These are phyloP conservation scores for Pseudomonodictys pantanalensis DNA, from an alignment of 495 filamentous ascomycete species.

Conservation along the genomic window DNA sequence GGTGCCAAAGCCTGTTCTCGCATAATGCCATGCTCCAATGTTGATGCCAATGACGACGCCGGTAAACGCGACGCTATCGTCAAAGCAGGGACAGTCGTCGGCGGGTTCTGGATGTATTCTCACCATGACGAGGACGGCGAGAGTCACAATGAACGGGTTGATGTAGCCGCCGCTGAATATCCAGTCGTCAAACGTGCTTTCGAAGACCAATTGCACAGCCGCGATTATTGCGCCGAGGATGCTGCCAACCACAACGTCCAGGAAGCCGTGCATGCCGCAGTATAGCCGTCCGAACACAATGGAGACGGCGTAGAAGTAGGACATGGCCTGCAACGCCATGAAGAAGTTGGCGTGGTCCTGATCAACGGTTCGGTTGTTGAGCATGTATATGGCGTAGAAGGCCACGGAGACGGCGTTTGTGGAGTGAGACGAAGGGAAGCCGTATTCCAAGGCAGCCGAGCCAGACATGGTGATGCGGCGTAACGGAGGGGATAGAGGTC, in stretches of 20 bases:
- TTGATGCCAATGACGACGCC: constrained; percentile 82
- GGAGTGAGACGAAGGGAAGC: constrained; percentile 94
- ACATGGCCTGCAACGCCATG: constrained; percentile 59
- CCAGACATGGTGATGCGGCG: constrained; percentile 96
- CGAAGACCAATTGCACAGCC: constrained; percentile 68
- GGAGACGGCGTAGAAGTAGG: constrained; percentile 82
- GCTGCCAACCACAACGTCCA: constrained; percentile 80
- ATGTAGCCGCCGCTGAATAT: constrained; percentile 56
- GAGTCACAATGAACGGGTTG: constrained; percentile 57
- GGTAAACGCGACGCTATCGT: constrained; percentile 91
- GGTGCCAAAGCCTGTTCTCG: constrained; percentile 52
- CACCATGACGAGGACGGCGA: constrained; percentile 70
- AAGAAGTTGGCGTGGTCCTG: constrained; percentile 47
- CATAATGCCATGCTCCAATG: constrained; percentile 76
- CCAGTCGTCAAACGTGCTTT: constrained; percentile 63
- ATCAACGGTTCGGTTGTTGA: constrained; percentile 57
- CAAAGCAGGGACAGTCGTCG: constrained; percentile 95
- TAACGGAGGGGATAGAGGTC: constrained; percentile 87
- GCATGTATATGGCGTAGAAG: constrained; percentile 70
- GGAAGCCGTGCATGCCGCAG: constrained; percentile 97
- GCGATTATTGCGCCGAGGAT: constrained; percentile 67
- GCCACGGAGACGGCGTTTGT: constrained; percentile 95
- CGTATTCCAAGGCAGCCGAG: constrained; percentile 90
- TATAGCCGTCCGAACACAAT: constrained; percentile 89
- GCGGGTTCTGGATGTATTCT: constrained; percentile 93